Evolutionary conservation across 345 rosid genomes (phyloP), one percentile per base, ranked within the genome.

Genomic region (Gynandropsis gynandra): DNA sequence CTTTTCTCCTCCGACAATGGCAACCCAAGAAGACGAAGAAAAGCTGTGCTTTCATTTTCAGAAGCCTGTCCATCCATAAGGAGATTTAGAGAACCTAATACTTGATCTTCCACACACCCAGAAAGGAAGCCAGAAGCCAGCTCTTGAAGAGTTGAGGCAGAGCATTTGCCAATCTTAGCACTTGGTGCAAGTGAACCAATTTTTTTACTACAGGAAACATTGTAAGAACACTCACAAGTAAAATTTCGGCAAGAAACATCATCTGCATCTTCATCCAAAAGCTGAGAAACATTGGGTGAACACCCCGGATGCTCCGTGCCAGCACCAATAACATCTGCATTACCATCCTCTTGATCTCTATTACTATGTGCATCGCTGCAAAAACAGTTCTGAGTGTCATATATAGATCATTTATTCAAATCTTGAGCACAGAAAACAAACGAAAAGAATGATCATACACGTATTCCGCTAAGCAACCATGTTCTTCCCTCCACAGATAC

Each of bases 31-130:
- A 80, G 64, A 58, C 59, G 73, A 58, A 89, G 69, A 48, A 80
- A 79, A 75, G 77, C 79, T 31, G 63, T 42, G 48, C 70, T 44
- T 37, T 80, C 95, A 59, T 71, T 57, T 16, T 83, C 85, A n/a
- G 87, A 73, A 59, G 92, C 73, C 73, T 79, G 74, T 63, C 85
- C 87, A 71, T 79, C 73, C 53, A 79, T 71, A 34, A 83, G 59
- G 34, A 58, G 71, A 76, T 65, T 62, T 16, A 89, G 74, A 1
- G 97, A 77, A 52, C 51, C 57, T 59, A 89, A 62, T 53, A 82
- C 31, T 10, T 72, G 72, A 73, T 82, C 97, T 76, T 89, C 97
- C 45, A 79, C 69, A 29, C 45, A 61, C 50, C 82, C 82, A 52
- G 77, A 77, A 50, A 65, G 52, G 67, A 71, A 83, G 40, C 56